A percentile compares a stretch with the other conserved stretches of the same genome.
Conservation (phyloP, 768 basidiomycete genomes). For the Trametes cubensis region DNA sequence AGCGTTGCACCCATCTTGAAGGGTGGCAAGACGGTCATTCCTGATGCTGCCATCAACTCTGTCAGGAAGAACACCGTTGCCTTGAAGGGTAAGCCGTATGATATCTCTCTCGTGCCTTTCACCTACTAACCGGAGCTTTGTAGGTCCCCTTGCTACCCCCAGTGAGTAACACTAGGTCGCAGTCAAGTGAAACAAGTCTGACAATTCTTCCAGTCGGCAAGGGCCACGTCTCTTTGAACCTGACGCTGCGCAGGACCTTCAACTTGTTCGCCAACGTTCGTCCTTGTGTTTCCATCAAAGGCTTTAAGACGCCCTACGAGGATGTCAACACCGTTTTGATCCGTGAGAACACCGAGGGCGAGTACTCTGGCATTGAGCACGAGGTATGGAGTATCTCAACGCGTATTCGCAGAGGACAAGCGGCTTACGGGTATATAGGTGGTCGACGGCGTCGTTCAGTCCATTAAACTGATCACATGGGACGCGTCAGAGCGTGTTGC, state of each 20-base stretch:
- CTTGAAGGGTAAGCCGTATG: slow-evolving; percentile 74
- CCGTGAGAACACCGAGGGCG: slow-evolving; percentile 99
- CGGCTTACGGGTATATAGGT: slow-evolving; percentile 51
- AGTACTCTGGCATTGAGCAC: slow-evolving; percentile 99
- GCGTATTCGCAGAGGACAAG: slow-evolving; percentile 2
- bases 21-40: slow-evolving; percentile 96
- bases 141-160: slow-evolving; percentile 95
- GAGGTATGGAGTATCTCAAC: slow-evolving; percentile 57
- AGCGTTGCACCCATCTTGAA: slow-evolving; percentile 92
- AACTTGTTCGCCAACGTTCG: slow-evolving; percentile 98
- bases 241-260: slow-evolving; percentile 96
- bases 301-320: slow-evolving; percentile 98
- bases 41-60: slow-evolving; percentile 85
- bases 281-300: slow-evolving; percentile 93
- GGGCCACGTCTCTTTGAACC: slow-evolving; percentile 96
- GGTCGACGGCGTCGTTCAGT: slow-evolving; percentile 97
- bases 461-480: slow-evolving; percentile 99
- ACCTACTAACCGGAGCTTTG: neutral
- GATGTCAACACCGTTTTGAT: slow-evolving; percentile 98
- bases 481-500: slow-evolving; percentile 98
- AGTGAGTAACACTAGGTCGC: slow-evolving; percentile 55
- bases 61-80: slow-evolving; percentile 98
- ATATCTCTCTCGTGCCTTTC: neutral
- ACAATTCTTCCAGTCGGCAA: slow-evolving; percentile 77
- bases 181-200: neutral